Evolutionary conservation across 345 rosid genomes (phyloP), one percentile per base, ranked within the genome.

Genomic region (Mangifera indica): DNA sequence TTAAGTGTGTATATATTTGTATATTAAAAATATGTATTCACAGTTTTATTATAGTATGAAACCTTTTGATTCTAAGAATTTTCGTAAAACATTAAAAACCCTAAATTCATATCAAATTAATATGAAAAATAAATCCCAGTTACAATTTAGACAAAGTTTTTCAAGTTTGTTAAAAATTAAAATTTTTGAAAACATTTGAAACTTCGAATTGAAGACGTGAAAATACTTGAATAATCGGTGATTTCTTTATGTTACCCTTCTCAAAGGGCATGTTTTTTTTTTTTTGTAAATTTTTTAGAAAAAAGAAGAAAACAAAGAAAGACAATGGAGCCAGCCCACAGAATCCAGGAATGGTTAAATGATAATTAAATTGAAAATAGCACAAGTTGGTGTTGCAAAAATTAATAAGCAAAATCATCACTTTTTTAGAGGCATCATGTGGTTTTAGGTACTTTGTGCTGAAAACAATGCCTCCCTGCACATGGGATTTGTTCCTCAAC

Each of bases 391-490:
- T 25, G 37, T 58, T 58, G 37, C 37, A 58, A 58, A 52, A 52
- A 17, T 18, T 52, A 17, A 15, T 15, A 18, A 13, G 18, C 20
- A 29, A 59, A 59, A 14, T 13, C n/a, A 15, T 29, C 74, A 11
- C 60, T 2, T 2, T 57, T 53, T 53, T 10, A 20, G 42, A 59
- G 52, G 1, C 34, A 63, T 22, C 72, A 74, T 52, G 81, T 74
- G 72, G 42, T 37, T 9, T 20, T 37, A 77, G 64, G 56, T 46
- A 57, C 53, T 53, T n/a, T 48, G 10, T 26, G 8, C 59, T 29
- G 77, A 72, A 69, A 70, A 55, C 45, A 61, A 54, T 75, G 80
- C 73, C 73, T 77, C 65, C 70, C 37, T 69, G 61, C 84, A 70
- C 82, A 74, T 81, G 84, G 62, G 67, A 58, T 34, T 49, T 45